Evolutionary conservation across 1,284 basidiomycete genomes (phyloP).

Genomic region (Sporisorium exsertum): DNA sequence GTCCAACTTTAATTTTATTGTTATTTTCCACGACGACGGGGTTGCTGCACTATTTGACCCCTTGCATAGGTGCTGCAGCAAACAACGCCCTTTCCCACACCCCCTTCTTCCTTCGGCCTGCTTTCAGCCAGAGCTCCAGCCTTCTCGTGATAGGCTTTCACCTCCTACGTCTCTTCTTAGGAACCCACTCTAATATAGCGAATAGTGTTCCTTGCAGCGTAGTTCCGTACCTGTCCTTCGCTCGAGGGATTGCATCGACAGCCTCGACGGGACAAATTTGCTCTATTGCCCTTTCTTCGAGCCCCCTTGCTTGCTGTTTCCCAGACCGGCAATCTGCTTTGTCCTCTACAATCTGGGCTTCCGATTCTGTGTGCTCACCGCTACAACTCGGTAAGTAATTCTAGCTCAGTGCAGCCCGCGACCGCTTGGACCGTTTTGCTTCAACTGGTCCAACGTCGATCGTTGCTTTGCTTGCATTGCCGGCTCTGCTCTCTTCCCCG

Average conservation of each 20-base stretch:
- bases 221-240: slow-evolving; percentile 9
- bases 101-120: slow-evolving; percentile 3
- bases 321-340: slow-evolving; percentile 2
- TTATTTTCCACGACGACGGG: slow-evolving; percentile 3
- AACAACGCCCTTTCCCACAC: slow-evolving; percentile 3
- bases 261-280: not conserved
- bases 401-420: not conserved
- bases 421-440: not conserved
- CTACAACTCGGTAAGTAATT: not conserved
- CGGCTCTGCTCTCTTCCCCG: not conserved
- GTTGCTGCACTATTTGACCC: slow-evolving; percentile 37
- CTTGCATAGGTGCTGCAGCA: slow-evolving; percentile 19
- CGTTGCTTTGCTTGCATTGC: slow-evolving; percentile 1
- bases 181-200: not conserved
- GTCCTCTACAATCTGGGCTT: not conserved
- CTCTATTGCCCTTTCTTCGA: not conserved
- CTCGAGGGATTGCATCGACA: not conserved
- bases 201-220: slow-evolving; percentile 18
- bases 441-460: not conserved
- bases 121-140: too few relatives aligned
- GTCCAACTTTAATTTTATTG: not conserved
- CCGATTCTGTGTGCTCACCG: too few relatives aligned
- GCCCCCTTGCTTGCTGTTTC: slow-evolving; percentile 1
- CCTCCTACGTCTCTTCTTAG: not conserved
- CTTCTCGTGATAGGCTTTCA: not conserved